Conservation (phyloP, 2,329 filamentous ascomycete genomes). For the Aspergillus transmontanensis region DNA sequence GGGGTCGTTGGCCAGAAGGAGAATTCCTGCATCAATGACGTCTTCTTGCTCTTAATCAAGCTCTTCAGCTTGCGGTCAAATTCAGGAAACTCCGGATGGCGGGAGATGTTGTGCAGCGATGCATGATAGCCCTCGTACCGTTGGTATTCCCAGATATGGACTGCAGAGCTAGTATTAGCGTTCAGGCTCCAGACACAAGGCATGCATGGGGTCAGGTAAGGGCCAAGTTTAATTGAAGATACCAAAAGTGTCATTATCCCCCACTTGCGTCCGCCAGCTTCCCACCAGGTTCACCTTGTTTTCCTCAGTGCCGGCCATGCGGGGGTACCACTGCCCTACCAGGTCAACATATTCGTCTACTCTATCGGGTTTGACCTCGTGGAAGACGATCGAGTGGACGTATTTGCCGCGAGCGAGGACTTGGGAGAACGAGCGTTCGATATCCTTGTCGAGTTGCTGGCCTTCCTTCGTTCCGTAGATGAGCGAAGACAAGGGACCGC, state of each 20-base stretch:
- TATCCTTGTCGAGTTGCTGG: conserved; percentile 89
- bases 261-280: conserved; percentile 97
- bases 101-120: conserved; percentile 81
- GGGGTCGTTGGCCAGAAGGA: conserved; percentile 98
- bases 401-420: conserved; percentile 96
- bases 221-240: conserved; percentile 37
- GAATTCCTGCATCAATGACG: conserved; percentile 98
- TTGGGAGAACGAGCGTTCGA: conserved; percentile 94
- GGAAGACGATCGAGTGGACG: conserved; percentile 95
- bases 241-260: conserved; percentile 97
- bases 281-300: conserved; percentile 96
- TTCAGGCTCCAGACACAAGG: not conserved
- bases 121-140: conserved; percentile 94
- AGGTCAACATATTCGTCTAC: conserved; percentile 92
- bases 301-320: conserved; percentile 78
- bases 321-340: conserved; percentile 89
- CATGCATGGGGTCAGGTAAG: not conserved
- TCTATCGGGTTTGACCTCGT: conserved; percentile 92
- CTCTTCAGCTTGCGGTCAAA: conserved; percentile 84
- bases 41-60: conserved; percentile 82
- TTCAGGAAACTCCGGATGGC: conserved; percentile 77
- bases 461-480: conserved; percentile 98
- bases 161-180: conserved; percentile 55
- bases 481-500: conserved; percentile 76
- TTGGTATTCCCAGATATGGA: conserved; percentile 99